Conservation (phyloP, 78 protist species). For the Dictyostelium citrinum region DNA sequence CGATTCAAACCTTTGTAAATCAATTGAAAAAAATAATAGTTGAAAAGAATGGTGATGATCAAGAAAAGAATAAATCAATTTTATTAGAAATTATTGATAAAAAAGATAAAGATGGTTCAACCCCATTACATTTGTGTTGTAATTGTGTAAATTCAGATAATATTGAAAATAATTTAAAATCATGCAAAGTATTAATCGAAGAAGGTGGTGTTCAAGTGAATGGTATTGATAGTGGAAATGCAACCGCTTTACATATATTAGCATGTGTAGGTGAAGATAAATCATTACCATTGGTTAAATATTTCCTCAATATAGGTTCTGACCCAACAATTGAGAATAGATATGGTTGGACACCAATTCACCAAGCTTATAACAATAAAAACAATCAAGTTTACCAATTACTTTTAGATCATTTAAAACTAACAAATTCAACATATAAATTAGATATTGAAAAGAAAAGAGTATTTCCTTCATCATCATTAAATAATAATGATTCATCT, state of each 20-base stretch:
- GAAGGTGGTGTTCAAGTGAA: constrained; percentile 39
- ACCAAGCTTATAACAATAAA: not conserved
- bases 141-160: not conserved
- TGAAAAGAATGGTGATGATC: not conserved
- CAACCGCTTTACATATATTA: constrained; percentile 46
- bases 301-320: constrained; percentile 38
- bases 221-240: constrained; percentile 18
- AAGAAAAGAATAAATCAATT: not conserved
- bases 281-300: not conserved
- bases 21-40: not conserved
- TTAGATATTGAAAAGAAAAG: constrained; percentile 50
- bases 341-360: constrained; percentile 75
- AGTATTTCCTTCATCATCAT: not conserved
- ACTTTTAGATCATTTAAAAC: not conserved
- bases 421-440: not conserved
- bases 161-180: not conserved
- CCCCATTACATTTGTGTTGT: constrained; percentile 60
- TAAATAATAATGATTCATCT: not conserved
- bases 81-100: not conserved
- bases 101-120: constrained; percentile 50
- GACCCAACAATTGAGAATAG: constrained; percentile 63
- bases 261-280: constrained; percentile 16
- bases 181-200: not conserved
- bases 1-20: not conserved
- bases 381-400: not conserved